These are phyloP conservation scores for Lactarius hatsudake DNA, from an alignment of 768 basidiomycete genomes.

Conservation along the genomic window DNA sequence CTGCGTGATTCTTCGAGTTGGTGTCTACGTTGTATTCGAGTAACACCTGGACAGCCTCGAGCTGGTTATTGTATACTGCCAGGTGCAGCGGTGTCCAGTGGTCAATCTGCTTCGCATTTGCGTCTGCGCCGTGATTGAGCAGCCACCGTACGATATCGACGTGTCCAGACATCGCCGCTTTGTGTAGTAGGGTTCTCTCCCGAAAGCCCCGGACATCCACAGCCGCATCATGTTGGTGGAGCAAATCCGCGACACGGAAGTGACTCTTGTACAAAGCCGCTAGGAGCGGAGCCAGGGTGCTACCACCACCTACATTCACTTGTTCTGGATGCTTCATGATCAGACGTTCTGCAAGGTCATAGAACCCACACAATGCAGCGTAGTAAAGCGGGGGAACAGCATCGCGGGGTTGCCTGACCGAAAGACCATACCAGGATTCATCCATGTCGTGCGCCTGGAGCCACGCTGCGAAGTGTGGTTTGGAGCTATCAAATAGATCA, in stretches of 20 bases:
- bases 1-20: not conserved
- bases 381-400: not conserved
- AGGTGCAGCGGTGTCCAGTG: not conserved
- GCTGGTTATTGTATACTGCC: not conserved
- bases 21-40: not conserved
- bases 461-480: too few relatives aligned
- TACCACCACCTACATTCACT: accelerated
- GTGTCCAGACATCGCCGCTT: not conserved
- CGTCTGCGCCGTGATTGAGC: not conserved
- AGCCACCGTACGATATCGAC: not conserved
- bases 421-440: too few relatives aligned
- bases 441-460: too few relatives aligned
- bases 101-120: not conserved
- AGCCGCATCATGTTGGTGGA: not conserved
- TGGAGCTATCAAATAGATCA: too few relatives aligned
- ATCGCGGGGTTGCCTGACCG: too few relatives aligned
- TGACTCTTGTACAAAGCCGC: not conserved
- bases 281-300: not conserved
- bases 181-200: not conserved
- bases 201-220: not conserved
- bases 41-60: not conserved
- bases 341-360: not conserved
- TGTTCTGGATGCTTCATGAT: not conserved
- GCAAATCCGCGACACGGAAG: not conserved
- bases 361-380: not conserved